phyloP scores from a whole-genome alignment of 257 asterid species.

The Solanum stenotomum region DNA sequence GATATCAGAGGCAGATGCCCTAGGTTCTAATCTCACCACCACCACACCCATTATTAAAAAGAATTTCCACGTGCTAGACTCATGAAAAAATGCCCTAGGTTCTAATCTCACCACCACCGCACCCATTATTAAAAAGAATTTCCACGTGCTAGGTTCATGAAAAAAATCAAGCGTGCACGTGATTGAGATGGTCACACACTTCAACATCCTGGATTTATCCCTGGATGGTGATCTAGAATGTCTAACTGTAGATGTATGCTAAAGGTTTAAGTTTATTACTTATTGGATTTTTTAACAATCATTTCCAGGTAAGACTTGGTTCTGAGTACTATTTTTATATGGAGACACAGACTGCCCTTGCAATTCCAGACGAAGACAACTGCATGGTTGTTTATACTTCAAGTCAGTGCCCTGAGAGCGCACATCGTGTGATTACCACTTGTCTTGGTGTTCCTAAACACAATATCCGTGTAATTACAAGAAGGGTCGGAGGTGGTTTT shows the following conservation, averaged over 20 bases:
- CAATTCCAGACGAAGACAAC: constrained; percentile 48
- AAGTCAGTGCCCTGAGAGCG: neutral
- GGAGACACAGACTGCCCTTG: constrained; percentile 75
- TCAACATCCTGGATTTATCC: neutral
- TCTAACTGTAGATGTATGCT: neutral
- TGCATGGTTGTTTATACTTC: neutral
- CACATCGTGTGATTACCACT: neutral
- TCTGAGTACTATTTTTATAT: constrained; percentile 66
- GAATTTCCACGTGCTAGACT: neutral
- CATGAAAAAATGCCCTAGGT: neutral
- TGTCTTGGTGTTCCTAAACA: neutral
- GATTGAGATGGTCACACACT: neutral
- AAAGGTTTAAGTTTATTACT: neutral
- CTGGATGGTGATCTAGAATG: neutral
- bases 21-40: neutral
- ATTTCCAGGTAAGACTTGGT: constrained; percentile 43
- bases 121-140: neutral
- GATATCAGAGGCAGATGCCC: neutral
- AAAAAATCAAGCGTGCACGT: neutral
- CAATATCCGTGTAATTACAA: neutral
- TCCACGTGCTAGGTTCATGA: neutral
- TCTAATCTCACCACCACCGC: neutral
- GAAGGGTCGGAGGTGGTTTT: neutral
- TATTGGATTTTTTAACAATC: neutral
- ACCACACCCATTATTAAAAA: neutral